Evolutionary conservation across 768 basidiomycete genomes (phyloP), one percentile per base, ranked within the genome.

Genomic region (Serpula lacrymans): DNA sequence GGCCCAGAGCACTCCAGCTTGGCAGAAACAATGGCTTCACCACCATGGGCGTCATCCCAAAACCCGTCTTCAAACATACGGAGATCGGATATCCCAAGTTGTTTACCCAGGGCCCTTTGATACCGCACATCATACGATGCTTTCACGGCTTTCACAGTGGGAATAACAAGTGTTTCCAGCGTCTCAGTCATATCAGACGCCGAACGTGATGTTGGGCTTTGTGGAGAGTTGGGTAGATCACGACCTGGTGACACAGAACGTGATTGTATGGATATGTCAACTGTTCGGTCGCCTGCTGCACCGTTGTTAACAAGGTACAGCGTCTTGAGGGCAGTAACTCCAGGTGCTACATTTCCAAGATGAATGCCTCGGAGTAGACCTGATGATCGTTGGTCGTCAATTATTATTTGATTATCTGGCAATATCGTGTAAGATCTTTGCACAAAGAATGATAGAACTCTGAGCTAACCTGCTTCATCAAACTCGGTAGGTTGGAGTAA

Each of bases 201-300:
- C n/a, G 59, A 52, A 51, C 63, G 50, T 59, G 68, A 44, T 7
- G 24, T 51, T 37, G 42, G 57, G 47, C 51, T 45, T 40, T 43
- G 12, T 47, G 50, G 37, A 24, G 46, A 42, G 4, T 47, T 28
- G 33, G 17, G 26, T 11, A 44, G 23, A 4, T 41, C 43, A 11
- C 39, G 16, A 8, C 42, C 25, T 9, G 42, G 39, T 1, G 52
- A 44, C 5, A 17, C 12, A 3, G 31, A 26, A n/a, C 12, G 28
- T 7, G 88, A 83, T 41, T 82, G 84, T 25, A 94, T 65, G 0
- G 90, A 92, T 25, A 95, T 67, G 54, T 96, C 93, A 39, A 96
- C 60, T 31, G 80, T 71, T 31, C 91, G 76, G 38, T 86, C 78
- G 2, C 86, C 88, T 1, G 76, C 65, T 1, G 72, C 74, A 11